Percentiles rank a stretch among this genome's conserved stretches.
These are phyloP conservation scores for Mucor plumbeus DNA, from an alignment of 371 early-diverging fungal species.

Conservation along the genomic window DNA sequence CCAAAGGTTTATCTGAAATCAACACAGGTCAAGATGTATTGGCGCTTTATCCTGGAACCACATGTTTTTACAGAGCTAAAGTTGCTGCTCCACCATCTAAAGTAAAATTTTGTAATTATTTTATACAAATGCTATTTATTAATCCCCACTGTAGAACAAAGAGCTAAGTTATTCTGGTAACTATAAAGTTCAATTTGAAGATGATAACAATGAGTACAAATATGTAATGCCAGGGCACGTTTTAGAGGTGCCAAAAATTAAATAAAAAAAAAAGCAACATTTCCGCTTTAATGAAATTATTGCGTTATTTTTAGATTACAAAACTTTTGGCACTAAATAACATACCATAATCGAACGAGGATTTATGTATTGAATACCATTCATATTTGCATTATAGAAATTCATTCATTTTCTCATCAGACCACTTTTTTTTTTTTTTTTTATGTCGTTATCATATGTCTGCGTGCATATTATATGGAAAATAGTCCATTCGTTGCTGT, in stretches of 20 bases:
- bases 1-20: constrained; percentile 55
- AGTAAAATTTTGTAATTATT: constrained; percentile 39
- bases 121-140: background rate
- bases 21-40: constrained; percentile 71
- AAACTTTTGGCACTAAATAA: no score
- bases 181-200: constrained; percentile 71
- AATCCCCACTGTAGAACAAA: constrained; percentile 38
- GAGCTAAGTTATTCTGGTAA: constrained; percentile 33
- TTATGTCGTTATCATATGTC: no score
- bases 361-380: no score
- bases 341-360: no score
- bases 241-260: constrained; percentile 65
- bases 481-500: no score
- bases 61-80: constrained; percentile 84
- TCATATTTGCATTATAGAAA: no score
- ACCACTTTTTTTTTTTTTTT: no score
- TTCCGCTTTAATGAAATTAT: background rate
- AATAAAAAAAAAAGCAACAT: constrained; percentile 25
- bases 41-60: constrained; percentile 85
- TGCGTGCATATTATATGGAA: no score
- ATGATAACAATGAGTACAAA: constrained; percentile 64
- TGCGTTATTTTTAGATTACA: no score
- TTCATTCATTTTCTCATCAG: no score
- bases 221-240: constrained; percentile 56
- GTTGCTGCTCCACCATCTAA: constrained; percentile 74